Evolutionary conservation across 176 grass and related monocot species (phyloP), one percentile per base, ranked within the genome.

Genomic region (Alloteropsis semialata): DNA sequence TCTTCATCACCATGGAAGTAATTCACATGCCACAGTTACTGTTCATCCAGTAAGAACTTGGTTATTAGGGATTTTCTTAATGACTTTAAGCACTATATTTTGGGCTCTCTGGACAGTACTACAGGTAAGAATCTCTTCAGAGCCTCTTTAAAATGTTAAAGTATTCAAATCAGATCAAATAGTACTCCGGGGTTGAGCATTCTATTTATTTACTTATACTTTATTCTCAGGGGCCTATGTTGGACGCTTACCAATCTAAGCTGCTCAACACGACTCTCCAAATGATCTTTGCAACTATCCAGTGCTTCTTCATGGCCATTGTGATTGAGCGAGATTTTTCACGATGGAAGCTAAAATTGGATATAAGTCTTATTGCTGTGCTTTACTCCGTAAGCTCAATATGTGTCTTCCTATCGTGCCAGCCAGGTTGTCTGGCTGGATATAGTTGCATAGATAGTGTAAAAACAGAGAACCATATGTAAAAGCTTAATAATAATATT

Each of bases 61-160:
- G 92, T 74, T 89, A 42, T 34, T 84, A 19, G 92, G 92, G 45
- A 61, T 77, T 84, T 89, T 89, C 64, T 30, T 89, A 18, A 70
- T 51, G 21, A 59, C 57, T 38, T 22, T 87, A 14, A 45, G 84
- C 11, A 75, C 82, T 73, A 27, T 28, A 58, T 27, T 10, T 29
- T 89, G 81, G 77, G 85, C 89, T 49, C n/a, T 91, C 12, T 94
- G 92, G 92, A 79, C 81, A 49, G 83, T 91, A 28, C 54, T 91
- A 46, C 80, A 91, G 89, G 92, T 91, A 72, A 46, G 65, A 65
- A 54, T 50, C 0, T 50, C 48, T 18, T 19, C 0, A 33, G 22
- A 30, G 3, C 19, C 1, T 29, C 5, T 30, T 24, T 59, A 15
- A 17, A 12, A 36, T 34, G 27, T 46, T 69, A 4, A 4, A 12